Evolutionary conservation across 495 filamentous ascomycete genomes (phyloP).

Genomic region (Aspergillus sparsus): DNA sequence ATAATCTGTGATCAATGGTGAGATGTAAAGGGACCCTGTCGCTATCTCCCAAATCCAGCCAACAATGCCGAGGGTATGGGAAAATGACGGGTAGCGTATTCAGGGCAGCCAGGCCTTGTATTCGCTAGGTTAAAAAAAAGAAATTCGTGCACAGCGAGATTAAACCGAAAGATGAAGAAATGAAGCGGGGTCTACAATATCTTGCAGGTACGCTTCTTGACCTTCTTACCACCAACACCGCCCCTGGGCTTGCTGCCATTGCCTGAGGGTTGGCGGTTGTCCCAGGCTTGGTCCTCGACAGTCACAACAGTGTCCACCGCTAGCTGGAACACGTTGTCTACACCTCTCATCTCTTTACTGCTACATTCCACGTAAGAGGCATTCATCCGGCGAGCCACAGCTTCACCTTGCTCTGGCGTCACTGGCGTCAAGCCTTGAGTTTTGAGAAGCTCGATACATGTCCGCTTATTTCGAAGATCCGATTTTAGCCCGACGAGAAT

Average conservation of each 20-base stretch:
- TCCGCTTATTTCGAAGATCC: conserved; percentile 89
- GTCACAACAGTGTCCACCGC: conserved; percentile 83
- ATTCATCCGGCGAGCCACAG: conserved; percentile 87
- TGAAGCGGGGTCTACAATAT: conserved; percentile 53
- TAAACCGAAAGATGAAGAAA: conserved; percentile 24
- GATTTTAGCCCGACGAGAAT: conserved; percentile 96
- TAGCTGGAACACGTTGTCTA: conserved; percentile 89
- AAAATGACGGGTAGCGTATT: conserved; percentile 22
- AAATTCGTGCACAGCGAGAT: conserved; percentile 19
- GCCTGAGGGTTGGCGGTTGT: conserved; percentile 23
- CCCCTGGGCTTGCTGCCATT: conserved; percentile 33
- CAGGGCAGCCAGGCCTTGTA: conserved; percentile 47
- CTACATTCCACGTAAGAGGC: conserved; percentile 97
- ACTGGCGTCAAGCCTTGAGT: conserved; percentile 96
- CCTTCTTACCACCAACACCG: conserved; percentile 38
- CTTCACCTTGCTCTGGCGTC: conserved; percentile 81
- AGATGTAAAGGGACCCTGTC: neutral
- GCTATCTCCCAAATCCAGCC: neutral
- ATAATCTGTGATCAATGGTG: too few species aligned
- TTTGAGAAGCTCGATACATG: conserved; percentile 96
- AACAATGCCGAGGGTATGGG: conserved; percentile 10
- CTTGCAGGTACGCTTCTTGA: conserved; percentile 73
- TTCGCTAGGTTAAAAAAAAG: conserved; percentile 10
- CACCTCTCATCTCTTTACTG: conserved; percentile 92
- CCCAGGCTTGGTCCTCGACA: conserved; percentile 45